Evolutionary conservation across 2,329 filamentous ascomycete genomes (phyloP).

Genomic region (Aspergillus sp.): DNA sequence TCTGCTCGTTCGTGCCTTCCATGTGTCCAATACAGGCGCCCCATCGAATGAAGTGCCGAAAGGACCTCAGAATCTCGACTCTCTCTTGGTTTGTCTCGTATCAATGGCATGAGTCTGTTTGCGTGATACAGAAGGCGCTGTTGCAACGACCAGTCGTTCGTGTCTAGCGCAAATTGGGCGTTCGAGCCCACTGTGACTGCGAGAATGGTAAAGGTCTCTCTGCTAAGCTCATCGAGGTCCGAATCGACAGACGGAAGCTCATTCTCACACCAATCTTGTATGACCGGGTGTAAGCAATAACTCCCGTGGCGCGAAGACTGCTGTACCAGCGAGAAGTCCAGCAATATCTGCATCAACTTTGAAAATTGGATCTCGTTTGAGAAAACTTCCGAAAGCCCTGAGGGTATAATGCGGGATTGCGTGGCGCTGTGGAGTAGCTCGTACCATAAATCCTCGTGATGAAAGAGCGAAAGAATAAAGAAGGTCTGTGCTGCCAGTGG

Average conservation of each 20-base stretch:
- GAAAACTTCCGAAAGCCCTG: too few relatives aligned
- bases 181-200: neutral
- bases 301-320: neutral
- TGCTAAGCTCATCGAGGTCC: neutral
- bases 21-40: neutral
- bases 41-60: neutral
- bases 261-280: slow-evolving; percentile 1
- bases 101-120: neutral
- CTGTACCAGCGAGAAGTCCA: neutral
- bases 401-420: too few relatives aligned
- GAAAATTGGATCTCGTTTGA: neutral
- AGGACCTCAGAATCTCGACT: neutral
- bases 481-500: too few relatives aligned
- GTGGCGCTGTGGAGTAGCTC: too few relatives aligned
- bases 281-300: neutral
- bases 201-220: neutral
- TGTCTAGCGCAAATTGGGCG: neutral
- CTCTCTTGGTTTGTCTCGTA: too few relatives aligned
- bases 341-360: neutral
- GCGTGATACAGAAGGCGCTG: slow-evolving; percentile 24
- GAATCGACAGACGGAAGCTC: neutral
- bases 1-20: neutral
- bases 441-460: too few relatives aligned
- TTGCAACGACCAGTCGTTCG: slow-evolving; percentile 10
- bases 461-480: too few relatives aligned